Evolutionary conservation across 1,139 yeast genomes (phyloP).

Genomic region (Scheffersomyces parashehatae): DNA sequence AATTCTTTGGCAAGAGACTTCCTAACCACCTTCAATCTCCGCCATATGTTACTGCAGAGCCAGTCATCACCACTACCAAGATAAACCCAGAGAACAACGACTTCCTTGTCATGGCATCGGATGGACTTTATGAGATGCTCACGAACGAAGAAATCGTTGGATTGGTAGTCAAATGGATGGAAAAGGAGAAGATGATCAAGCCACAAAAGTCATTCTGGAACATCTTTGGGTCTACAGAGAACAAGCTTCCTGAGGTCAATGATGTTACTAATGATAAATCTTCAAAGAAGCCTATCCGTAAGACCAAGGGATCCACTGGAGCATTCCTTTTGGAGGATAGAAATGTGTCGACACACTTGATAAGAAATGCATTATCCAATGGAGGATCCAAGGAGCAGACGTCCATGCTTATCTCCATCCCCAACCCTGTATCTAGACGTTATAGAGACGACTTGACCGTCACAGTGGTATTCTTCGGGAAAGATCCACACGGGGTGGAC

Average conservation of each 20-base stretch:
- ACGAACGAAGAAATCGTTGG: slow-evolving; percentile 92
- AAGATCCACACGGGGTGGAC: slow-evolving; percentile 41
- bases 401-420: slow-evolving; percentile 84
- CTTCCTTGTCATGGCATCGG: slow-evolving; percentile 90
- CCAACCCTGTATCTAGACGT: slow-evolving; percentile 88
- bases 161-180: slow-evolving; percentile 93
- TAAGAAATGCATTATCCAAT: slow-evolving; percentile 86
- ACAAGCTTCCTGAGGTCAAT: slow-evolving; percentile 60
- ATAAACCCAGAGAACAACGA: slow-evolving; percentile 73
- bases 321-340: slow-evolving; percentile 67
- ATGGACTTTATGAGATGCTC: slow-evolving; percentile 90
- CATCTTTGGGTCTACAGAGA: slow-evolving; percentile 46
- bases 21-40: slow-evolving; percentile 84
- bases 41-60: slow-evolving; percentile 97
- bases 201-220: slow-evolving; percentile 54
- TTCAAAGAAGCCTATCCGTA: slow-evolving; percentile 48
- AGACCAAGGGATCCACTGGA: slow-evolving; percentile 32
- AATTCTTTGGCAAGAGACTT: slow-evolving; percentile 79
- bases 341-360: slow-evolving; percentile 89
- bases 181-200: slow-evolving; percentile 63
- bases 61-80: slow-evolving; percentile 83
- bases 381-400: slow-evolving; percentile 89
- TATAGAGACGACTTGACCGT: slow-evolving; percentile 96
- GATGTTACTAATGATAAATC: slow-evolving; percentile 61
- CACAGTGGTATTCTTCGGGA: slow-evolving; percentile 90